Percentiles rank a stretch among this genome's conserved stretches.
phyloP scores from a whole-genome alignment of 2,329 filamentous ascomycete species.

The Graphilbum sp. region DNA sequence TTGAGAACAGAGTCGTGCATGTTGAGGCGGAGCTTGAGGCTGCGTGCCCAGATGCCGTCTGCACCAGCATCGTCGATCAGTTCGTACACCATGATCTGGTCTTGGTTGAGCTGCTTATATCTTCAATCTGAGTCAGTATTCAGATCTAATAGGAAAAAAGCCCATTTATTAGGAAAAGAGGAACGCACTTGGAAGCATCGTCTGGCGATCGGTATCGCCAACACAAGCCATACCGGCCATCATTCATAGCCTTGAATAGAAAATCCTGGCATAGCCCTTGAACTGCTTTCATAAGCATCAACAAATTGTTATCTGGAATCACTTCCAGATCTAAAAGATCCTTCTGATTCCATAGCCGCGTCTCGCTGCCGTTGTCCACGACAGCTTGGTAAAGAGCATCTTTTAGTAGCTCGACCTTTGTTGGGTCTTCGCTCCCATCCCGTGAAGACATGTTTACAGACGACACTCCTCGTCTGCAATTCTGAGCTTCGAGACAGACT shows the following conservation, averaged over 20 bases:
- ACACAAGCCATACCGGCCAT: constrained; percentile 25
- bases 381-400: constrained; percentile 40
- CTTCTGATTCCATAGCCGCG: constrained; percentile 38
- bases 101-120: constrained; percentile 50
- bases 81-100: constrained; percentile 71
- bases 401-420: constrained; percentile 35
- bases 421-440: constrained; percentile 12
- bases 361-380: constrained; percentile 28
- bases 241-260: constrained; percentile 34
- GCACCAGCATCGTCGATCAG: constrained; percentile 73
- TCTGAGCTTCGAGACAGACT: too few relatives aligned
- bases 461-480: too few relatives aligned
- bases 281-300: constrained; percentile 36
- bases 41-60: constrained; percentile 83
- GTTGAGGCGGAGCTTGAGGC: constrained; percentile 62
- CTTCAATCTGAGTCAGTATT: background rate
- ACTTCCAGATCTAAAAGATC: constrained; percentile 40
- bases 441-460: constrained; percentile 5
- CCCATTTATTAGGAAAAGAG: too few relatives aligned
- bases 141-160: too few relatives aligned
- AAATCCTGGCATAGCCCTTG: constrained; percentile 43
- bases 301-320: constrained; percentile 38
- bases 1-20: constrained; percentile 73
- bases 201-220: constrained; percentile 43
- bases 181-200: constrained; percentile 45